Evolutionary conservation across 768 basidiomycete genomes (phyloP).

Genomic region (Hypholoma sublateritium): DNA sequence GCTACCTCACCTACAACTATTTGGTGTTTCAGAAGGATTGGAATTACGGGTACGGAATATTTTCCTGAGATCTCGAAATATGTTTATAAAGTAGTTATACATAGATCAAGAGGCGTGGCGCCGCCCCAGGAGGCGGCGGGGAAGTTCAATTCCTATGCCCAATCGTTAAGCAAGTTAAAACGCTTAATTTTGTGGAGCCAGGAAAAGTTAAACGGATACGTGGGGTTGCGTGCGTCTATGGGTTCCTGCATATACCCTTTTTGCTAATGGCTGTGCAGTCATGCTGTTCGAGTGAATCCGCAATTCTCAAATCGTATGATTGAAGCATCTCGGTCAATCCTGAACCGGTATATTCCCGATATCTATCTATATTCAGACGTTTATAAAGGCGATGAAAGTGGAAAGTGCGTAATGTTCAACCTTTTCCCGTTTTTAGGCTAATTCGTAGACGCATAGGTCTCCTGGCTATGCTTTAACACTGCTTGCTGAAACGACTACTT

Average conservation of each 20-base stretch:
- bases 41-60: conserved; percentile 69
- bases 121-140: conserved; percentile 88
- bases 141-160: conserved; percentile 95
- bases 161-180: conserved; percentile 86
- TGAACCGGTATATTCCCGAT: conserved; percentile 97
- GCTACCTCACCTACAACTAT: conserved; percentile 85
- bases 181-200: conserved; percentile 86
- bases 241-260: not conserved
- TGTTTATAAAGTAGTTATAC: not conserved
- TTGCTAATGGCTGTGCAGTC: conserved; percentile 44
- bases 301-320: conserved; percentile 99
- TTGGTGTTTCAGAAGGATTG: conserved; percentile 87
- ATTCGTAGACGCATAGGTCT: conserved; percentile 55
- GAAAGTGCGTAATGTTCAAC: conserved; percentile 66
- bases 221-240: conserved; percentile 80
- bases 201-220: conserved; percentile 94
- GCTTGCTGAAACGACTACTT: conserved; percentile 90
- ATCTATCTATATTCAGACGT: conserved; percentile 98
- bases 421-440: not conserved
- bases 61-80: not conserved
- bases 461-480: conserved; percentile 94
- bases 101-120: conserved; percentile 93
- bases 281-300: conserved; percentile 94
- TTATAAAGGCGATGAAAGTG: conserved; percentile 96
- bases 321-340: conserved; percentile 85